These are phyloP conservation scores for Tulasnella sp. DNA, from an alignment of 768 basidiomycete genomes.

Conservation along the genomic window DNA sequence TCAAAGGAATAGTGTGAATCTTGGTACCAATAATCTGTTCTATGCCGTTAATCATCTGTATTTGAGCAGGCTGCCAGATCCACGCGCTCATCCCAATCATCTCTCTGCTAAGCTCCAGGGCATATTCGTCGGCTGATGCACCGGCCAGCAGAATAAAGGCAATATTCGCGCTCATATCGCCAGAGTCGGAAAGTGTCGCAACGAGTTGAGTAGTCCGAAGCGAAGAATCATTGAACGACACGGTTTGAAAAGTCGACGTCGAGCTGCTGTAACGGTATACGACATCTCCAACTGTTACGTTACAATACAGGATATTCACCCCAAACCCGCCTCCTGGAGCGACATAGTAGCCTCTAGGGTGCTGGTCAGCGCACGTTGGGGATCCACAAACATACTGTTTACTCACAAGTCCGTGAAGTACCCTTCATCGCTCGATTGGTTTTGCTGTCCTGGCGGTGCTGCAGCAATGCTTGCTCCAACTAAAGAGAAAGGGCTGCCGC, in stretches of 20 bases:
- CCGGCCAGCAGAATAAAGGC: too few species aligned
- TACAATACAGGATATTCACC: not conserved
- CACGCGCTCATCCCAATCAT: not conserved
- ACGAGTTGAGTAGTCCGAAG: not conserved
- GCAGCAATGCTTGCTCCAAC: too few species aligned
- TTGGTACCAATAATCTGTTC: not conserved
- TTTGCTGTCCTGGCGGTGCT: too few species aligned
- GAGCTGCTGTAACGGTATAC: not conserved
- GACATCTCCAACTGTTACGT: not conserved
- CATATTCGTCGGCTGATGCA: too few species aligned
- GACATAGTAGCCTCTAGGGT: not conserved
- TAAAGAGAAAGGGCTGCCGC: too few species aligned
- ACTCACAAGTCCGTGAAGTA: too few species aligned
- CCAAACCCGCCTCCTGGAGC: not conserved
- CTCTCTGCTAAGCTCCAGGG: not conserved
- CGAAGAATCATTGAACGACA: not conserved
- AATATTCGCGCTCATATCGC: not conserved
- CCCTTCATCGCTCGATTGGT: too few species aligned
- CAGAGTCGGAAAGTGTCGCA: not conserved
- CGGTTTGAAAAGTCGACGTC: not conserved
- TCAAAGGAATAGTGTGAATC: not conserved
- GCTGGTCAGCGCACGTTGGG: not conserved
- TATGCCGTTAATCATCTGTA: not conserved
- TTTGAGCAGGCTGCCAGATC: not conserved
- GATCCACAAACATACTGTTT: too few species aligned